A percentile compares a stretch with the other conserved stretches of the same genome.
phyloP scores from a whole-genome alignment of 768 basidiomycete species.

The Boletus sensibilis region DNA sequence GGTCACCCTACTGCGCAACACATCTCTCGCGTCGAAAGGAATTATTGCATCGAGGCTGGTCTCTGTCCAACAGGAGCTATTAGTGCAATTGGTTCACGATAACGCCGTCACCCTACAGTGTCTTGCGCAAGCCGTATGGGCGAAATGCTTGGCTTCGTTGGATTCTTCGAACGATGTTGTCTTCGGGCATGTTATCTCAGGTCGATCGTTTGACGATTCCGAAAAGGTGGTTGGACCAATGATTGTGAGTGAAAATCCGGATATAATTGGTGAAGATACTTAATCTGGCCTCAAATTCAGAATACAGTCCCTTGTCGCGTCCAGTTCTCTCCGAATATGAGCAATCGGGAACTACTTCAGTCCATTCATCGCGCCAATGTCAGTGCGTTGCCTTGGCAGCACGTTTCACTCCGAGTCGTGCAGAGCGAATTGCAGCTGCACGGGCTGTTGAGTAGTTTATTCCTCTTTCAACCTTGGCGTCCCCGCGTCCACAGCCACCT shows the following conservation, averaged over 20 bases:
- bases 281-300: slow-evolving; percentile 22
- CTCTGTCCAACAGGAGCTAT: slow-evolving; percentile 5
- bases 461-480: slow-evolving; percentile 41
- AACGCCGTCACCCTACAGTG: slow-evolving; percentile 38
- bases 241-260: slow-evolving; percentile 34
- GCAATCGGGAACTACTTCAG: slow-evolving; percentile 36
- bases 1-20: slow-evolving; percentile 15
- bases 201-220: slow-evolving; percentile 39
- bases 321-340: slow-evolving; percentile 22
- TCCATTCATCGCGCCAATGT: slow-evolving; percentile 40
- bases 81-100: slow-evolving; percentile 15
- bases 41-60: slow-evolving; percentile 14
- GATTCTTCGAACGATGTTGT: slow-evolving; percentile 36
- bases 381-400: slow-evolving; percentile 43
- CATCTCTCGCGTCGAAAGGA: slow-evolving; percentile 9
- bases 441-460: slow-evolving; percentile 42
- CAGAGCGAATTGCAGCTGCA: slow-evolving; percentile 34
- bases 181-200: slow-evolving; percentile 48
- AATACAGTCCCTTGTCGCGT: slow-evolving; percentile 48
- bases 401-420: slow-evolving; percentile 43
- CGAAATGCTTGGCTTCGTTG: slow-evolving; percentile 26
- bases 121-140: slow-evolving; percentile 34
- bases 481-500: slow-evolving; percentile 1
- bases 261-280: background rate
- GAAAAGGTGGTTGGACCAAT: slow-evolving; percentile 48